Evolutionary conservation across 2,329 filamentous ascomycete species (phyloP), one percentile per base, ranked within the genome.

Genomic region (Helotiales sp.): DNA sequence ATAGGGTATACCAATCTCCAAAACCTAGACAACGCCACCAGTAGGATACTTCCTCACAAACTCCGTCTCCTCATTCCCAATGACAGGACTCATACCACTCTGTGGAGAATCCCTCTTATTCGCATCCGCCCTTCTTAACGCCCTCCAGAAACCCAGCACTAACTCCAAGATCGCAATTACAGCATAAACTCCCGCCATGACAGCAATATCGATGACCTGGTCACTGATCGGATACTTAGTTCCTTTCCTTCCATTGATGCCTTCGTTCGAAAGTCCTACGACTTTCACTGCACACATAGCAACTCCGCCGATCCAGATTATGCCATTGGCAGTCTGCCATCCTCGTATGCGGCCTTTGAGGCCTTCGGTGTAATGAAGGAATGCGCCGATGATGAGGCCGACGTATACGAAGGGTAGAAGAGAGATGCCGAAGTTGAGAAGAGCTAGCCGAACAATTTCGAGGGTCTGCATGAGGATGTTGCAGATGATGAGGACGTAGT

Each of bases 341-440:
- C 62, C 63, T 8, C 57, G 33, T 8, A 69, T 52, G 24, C 63
- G 60, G 7, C 59, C 62, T 31, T 55, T 30, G 9, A 65, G 5
- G 10, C 68, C 67, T n/a, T 64, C 38, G n/a, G 61, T 66, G 38
- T 58, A 64, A 40, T 69, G 65, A 15, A 73, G n/a, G 2, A 59
- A 25, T 1, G 47, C 56, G 10, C 63, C 71, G 2, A 66, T 36
- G 2, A 73, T n/a, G 1, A 73, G 38, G 1, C 70, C 69, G 9
- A 67, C 65, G 55, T 69, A 72, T 8, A 59, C 61, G 54, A 74
- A 73, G 10, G 72, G 71, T n/a, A 73, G 31, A 6, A 74, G 61
- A 0, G 66, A 68, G 53, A 74, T 69, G 1, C 70, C 70, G 47
- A 69, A 66, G 52, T 70, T 54, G 4, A 72, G 59, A 5, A 71